Percentiles rank a stretch among this genome's conserved stretches.
These are phyloP conservation scores for Afroboletus lepidellus DNA, from an alignment of 1,284 basidiomycete genomes.

Conservation along the genomic window DNA sequence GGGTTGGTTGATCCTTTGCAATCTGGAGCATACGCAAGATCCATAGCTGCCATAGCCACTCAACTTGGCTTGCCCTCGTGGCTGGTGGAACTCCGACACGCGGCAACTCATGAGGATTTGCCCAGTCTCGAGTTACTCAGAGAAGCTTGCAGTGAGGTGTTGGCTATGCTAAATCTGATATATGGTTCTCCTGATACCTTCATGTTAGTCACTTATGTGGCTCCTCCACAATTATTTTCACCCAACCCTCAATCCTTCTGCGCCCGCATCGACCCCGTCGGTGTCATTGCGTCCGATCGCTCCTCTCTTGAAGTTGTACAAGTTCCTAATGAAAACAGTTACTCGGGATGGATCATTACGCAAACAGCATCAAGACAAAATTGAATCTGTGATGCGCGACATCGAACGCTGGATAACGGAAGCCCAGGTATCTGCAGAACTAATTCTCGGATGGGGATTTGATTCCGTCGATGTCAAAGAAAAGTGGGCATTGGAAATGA, in stretches of 20 bases:
- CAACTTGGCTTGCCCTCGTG: conserved; percentile 85
- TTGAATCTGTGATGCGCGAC: conserved; percentile 51
- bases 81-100: conserved; percentile 94
- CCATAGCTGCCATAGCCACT: conserved; percentile 85
- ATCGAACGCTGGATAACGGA: conserved; percentile 74
- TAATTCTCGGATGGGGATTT: conserved; percentile 47
- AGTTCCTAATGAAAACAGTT: conserved; percentile 58
- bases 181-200: conserved; percentile 10
- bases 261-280: conserved; percentile 29
- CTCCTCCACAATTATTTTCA: conserved; percentile 79
- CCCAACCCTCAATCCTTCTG: conserved; percentile 64
- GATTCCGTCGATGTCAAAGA: conserved; percentile 42
- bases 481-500: conserved; percentile 68
- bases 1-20: conserved; percentile 94
- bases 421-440: conserved; percentile 59
- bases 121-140: conserved; percentile 82
- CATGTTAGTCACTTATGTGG: conserved; percentile 69
- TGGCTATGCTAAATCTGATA: not conserved
- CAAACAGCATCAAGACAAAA: conserved; percentile 47
- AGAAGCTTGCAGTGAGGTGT: conserved; percentile 72
- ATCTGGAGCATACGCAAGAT: conserved; percentile 81
- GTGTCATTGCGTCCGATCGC: conserved; percentile 48
- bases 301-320: conserved; percentile 70
- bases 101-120: conserved; percentile 94
- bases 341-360: conserved; percentile 62